phyloP scores from a whole-genome alignment of 129 eudicot genomes.

The Escallonia herrerae region DNA sequence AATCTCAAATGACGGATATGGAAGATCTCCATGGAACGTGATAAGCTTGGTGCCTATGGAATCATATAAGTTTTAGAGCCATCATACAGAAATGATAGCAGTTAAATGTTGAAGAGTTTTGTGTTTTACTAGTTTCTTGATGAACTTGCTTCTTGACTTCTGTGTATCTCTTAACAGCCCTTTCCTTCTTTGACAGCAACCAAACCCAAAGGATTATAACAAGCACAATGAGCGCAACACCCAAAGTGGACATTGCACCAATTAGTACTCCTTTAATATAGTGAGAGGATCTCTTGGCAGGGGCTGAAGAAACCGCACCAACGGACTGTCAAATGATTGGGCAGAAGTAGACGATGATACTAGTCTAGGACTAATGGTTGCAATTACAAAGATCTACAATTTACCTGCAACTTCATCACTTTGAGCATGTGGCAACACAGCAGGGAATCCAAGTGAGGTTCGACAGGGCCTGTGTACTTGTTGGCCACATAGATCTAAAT shows the following conservation, averaged over 20 bases:
- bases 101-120: background rate
- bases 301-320: slow-evolving; percentile 42
- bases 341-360: no score
- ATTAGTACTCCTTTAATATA: slow-evolving; percentile 55
- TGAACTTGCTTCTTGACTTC: slow-evolving; percentile 85
- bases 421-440: slow-evolving; percentile 85
- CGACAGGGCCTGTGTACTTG: slow-evolving; percentile 84
- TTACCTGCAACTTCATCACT: slow-evolving; percentile 84
- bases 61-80: background rate
- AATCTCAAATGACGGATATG: slow-evolving; percentile 83
- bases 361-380: no score
- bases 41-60: slow-evolving; percentile 73
- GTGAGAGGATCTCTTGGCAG: slow-evolving; percentile 59
- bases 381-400: slow-evolving; percentile 3
- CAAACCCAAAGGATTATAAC: slow-evolving; percentile 60
- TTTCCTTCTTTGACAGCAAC: slow-evolving; percentile 72
- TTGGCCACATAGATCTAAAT: slow-evolving; percentile 89
- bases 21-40: slow-evolving; percentile 96
- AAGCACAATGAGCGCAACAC: slow-evolving; percentile 42
- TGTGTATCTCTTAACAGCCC: slow-evolving; percentile 75
- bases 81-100: background rate
- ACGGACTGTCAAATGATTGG: no score
- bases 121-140: slow-evolving; percentile 60
- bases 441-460: slow-evolving; percentile 92
- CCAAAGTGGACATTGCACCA: slow-evolving; percentile 45